Evolutionary conservation across 768 basidiomycete genomes (phyloP).

Genomic region (Calocybe gangraenosa): DNA sequence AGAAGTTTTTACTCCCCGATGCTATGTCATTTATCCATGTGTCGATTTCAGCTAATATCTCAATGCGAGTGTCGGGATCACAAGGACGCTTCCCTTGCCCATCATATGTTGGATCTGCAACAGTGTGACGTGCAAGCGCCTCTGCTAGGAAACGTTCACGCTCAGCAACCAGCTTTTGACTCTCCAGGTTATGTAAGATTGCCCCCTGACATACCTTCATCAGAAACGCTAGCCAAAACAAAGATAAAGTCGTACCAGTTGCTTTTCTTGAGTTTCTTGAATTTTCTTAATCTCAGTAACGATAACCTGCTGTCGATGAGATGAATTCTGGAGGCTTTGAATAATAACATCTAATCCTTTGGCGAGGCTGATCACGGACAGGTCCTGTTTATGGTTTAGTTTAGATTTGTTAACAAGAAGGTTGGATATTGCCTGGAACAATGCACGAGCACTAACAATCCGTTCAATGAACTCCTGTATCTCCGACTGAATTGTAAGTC

Average conservation of each 20-base stretch:
- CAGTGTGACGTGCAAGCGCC: constrained; percentile 1
- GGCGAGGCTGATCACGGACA: background rate
- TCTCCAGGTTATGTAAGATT: background rate
- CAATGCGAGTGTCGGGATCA: constrained; percentile 12
- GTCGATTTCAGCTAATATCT: constrained; percentile 10
- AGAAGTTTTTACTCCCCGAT: constrained; percentile 3
- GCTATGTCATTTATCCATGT: constrained; percentile 10
- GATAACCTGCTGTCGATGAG: no score
- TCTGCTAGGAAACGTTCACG: background rate
- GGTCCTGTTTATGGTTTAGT: background rate
- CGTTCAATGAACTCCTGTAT: constrained; percentile 5
- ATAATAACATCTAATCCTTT: no score
- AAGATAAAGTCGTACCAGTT: background rate
- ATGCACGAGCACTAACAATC: constrained; percentile 1
- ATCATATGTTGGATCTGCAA: constrained; percentile 10
- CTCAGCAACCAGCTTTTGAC: background rate
- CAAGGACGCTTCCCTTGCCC: constrained; percentile 15
- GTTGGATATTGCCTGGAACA: constrained; percentile 4
- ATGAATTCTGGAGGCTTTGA: no score
- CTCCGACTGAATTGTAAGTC: background rate
- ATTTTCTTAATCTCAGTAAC: no score
- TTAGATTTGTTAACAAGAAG: background rate
- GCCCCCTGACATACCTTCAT: background rate
- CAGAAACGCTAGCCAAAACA: background rate
- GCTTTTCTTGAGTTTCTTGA: no score